A percentile compares a stretch with the other conserved stretches of the same genome.
phyloP scores from a whole-genome alignment of 805 yeast species.

The Ogataea ramenticola region DNA sequence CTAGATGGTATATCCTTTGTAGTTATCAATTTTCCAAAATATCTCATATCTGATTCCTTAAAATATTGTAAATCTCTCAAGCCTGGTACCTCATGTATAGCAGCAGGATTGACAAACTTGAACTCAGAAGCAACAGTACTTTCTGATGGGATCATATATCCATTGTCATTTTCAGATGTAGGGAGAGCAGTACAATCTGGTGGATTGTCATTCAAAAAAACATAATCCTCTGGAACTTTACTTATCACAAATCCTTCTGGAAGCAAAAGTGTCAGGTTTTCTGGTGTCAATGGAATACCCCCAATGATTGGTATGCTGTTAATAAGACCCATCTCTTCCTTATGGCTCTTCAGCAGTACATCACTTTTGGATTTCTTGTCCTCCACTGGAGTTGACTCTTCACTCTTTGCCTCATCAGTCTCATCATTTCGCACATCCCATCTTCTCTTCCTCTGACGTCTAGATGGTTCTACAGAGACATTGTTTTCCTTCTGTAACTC shows the following conservation, averaged over 20 bases:
- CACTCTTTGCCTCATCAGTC: conserved; percentile 11
- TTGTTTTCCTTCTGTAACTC: background rate
- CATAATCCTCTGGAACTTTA: conserved; percentile 38
- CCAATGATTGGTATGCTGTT: conserved; percentile 22
- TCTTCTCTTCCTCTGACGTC: conserved; percentile 26
- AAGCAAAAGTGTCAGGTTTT: conserved; percentile 38
- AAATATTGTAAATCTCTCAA: conserved; percentile 59
- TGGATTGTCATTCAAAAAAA: conserved; percentile 26
- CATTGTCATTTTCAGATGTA: conserved; percentile 18
- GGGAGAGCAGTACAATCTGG: conserved; percentile 28
- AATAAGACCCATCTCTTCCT: no score
- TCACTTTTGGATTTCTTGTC: conserved; percentile 12
- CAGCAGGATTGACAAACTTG: conserved; percentile 24
- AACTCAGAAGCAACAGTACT: conserved; percentile 22
- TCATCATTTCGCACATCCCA: conserved; percentile 40
- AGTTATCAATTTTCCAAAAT: conserved; percentile 55
- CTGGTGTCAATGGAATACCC: conserved; percentile 36
- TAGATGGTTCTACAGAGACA: background rate
- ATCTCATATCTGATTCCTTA: conserved; percentile 62
- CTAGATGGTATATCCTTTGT: conserved; percentile 24
- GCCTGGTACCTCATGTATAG: conserved; percentile 55
- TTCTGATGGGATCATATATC: conserved; percentile 49
- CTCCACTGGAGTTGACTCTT: conserved; percentile 6
- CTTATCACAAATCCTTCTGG: conserved; percentile 44
- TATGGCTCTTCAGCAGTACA: background rate